A percentile compares a stretch with the other conserved stretches of the same genome.
Conservation (phyloP, 805 yeast species). For the Monosporozyma aerobia region DNA sequence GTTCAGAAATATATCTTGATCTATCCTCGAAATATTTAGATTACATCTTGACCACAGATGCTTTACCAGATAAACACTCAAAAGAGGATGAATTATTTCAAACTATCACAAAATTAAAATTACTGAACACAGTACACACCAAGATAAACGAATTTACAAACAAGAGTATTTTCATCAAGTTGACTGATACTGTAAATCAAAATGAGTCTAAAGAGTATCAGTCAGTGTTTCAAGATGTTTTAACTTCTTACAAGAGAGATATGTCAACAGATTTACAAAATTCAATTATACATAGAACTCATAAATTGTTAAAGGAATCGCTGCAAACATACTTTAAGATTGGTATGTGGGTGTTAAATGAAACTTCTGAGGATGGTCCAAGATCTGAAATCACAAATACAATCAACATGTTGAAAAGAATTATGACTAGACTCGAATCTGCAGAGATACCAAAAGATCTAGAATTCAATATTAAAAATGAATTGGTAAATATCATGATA, state of each 20-base stretch:
- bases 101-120: slow-evolving; percentile 19
- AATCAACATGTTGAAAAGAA: slow-evolving; percentile 15
- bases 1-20: slow-evolving; percentile 22
- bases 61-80: slow-evolving; percentile 12
- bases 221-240: slow-evolving; percentile 27
- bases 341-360: slow-evolving; percentile 25
- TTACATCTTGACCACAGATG: slow-evolving; percentile 14
- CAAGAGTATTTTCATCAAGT: slow-evolving; percentile 13
- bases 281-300: slow-evolving; percentile 25
- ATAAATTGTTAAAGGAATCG: slow-evolving; percentile 23
- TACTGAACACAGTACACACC: slow-evolving; percentile 10
- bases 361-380: slow-evolving; percentile 5
- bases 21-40: slow-evolving; percentile 18
- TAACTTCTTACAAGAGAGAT: slow-evolving; percentile 22
- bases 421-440: slow-evolving; percentile 12
- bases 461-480: slow-evolving; percentile 17
- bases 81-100: slow-evolving; percentile 21
- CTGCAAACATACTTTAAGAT: slow-evolving; percentile 28
- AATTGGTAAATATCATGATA: slow-evolving; percentile 21
- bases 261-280: slow-evolving; percentile 23
- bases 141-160: slow-evolving; percentile 14
- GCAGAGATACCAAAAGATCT: slow-evolving; percentile 11
- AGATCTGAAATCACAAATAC: slow-evolving; percentile 27
- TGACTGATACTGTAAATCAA: slow-evolving; percentile 19
- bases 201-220: slow-evolving; percentile 13